A percentile compares a stretch with the other conserved stretches of the same genome.
These are phyloP conservation scores for Epichloe glyceriae DNA, from an alignment of 2,329 filamentous ascomycete genomes.

Conservation along the genomic window DNA sequence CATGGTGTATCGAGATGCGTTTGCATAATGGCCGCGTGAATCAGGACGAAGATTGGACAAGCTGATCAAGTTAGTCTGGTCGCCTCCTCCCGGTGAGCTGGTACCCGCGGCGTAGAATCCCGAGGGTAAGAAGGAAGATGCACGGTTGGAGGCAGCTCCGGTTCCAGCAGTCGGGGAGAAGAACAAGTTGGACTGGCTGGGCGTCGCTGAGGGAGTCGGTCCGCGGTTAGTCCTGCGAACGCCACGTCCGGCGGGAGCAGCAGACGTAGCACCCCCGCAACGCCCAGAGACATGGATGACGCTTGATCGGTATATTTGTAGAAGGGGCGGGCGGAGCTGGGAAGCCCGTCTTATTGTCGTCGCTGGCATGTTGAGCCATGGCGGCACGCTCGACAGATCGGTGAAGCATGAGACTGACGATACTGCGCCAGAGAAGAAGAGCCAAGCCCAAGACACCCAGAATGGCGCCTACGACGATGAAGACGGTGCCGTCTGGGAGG, in stretches of 20 bases:
- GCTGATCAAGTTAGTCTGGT: conserved; percentile 42
- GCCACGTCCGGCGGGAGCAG: conserved; percentile 32
- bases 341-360: conserved; percentile 60
- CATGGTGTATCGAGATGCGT: conserved; percentile 26
- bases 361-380: conserved; percentile 55
- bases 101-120: conserved; percentile 76
- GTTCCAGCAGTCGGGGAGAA: conserved; percentile 77
- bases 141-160: conserved; percentile 48
- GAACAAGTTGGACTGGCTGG: conserved; percentile 64
- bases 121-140: conserved; percentile 72
- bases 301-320: conserved; percentile 52
- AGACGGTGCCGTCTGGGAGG: conserved; percentile 84
- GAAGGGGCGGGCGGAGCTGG: conserved; percentile 42
- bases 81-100: conserved; percentile 32
- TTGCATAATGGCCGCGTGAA: conserved; percentile 34
- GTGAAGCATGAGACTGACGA: conserved; percentile 84
- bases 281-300: conserved; percentile 37
- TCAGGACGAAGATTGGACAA: conserved; percentile 49
- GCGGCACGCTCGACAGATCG: conserved; percentile 80
- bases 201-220: conserved; percentile 40
- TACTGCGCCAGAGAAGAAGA: conserved; percentile 76
- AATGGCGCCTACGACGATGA: conserved; percentile 84
- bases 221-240: conserved; percentile 39
- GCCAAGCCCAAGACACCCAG: conserved; percentile 70
- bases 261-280: conserved; percentile 14